Base-by-base conservation (phyloP, 108 stramenopile genomes). In the Cylindrotheca fusiformis region DNA sequence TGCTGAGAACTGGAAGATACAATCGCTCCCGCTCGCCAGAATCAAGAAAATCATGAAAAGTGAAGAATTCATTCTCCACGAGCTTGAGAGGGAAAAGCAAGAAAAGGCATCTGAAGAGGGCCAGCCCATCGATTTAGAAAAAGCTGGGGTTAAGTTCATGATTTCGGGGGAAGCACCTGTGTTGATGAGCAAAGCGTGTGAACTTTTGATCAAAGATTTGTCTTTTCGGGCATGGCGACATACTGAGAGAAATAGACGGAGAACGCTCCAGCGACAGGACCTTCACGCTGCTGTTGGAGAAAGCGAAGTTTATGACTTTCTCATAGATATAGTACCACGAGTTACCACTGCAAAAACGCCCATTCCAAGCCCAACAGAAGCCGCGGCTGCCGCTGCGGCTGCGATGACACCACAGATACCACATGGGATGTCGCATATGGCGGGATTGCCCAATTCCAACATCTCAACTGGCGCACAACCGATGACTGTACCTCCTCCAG, bases 31-130 rank as follows among this genome's bases (percentile, higher is more conserved):
- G 3, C 76, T 97, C 48, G 95, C 95, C 6, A 75, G 95, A 24
- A 92, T 97, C 60, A 97, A 97, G 82, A 91, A 95, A 49, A 97
- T 97, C 59, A 97, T 97, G 96, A 97, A 97, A 69, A 82, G 77
- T 49, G 96, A 97, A 68, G 96, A 96, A 57, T 76, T 71, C 26
- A 66, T 87, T 19, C 52, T 71, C 30, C 70, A 71, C 27, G 79
- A 77, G 44, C 21, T 80, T 51, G 79, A 77, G 47, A 63, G 58
- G 31, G 74, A 78, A 23, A 55, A 65, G 46, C 23, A 62, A 48
- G 46, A 52, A 25, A 64, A 74, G 51, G 58, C 64, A 18, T 36
- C 29, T 2, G 55, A 57, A 18, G 65, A 65, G 18, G 63, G 76
- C 20, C 47, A 58, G 31, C 8, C 57, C 0, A 26, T 12, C 8